Evolutionary conservation across 257 asterid species (phyloP), one percentile per base, ranked within the genome.

Genomic region (Datura wrightii): DNA sequence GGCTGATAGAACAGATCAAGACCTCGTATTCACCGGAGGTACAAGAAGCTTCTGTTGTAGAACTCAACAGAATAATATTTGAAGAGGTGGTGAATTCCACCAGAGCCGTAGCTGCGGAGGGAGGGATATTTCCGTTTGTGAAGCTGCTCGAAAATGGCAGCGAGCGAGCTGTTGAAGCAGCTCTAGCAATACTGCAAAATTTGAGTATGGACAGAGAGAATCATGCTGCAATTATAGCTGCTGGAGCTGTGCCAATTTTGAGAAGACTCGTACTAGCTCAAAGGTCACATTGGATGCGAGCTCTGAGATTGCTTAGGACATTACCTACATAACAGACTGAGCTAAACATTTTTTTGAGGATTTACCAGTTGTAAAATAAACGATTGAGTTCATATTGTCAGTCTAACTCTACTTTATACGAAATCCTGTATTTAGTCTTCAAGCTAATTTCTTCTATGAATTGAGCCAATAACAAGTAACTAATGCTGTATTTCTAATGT

Each of bases 181-280:
- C 92, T 84, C 87, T 95, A 24, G 92, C 91, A 1, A 81, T 95
- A 85, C 90, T 94, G 6, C 94, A 92, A 79, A 94, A 90, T 87
- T 70, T 93, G 80, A 94, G 96, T 89, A 95, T 94, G 97, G 95
- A 95, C 39, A 74, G 83, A 8, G 99, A 94, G 86, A 95, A 95
- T 85, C 99, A 94, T 79, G 91, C 94, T 2, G 92, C 94, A 1
- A 93, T 95, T 44, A 4, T 94, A 53, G 91, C 95, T 5, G 97
- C 99, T 5, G 97, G 99, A 82, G 94, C 93, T 46, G 91, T 95
- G 86, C 93, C 97, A 0, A 82, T 89, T 58, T 81, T 95, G 92
- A 92, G 92, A 90, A 92, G 92, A 67, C 85, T 93, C 11, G 95
- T 94, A 86, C 89, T 88, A 10, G 63, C 95, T 5, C 87, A 92